Base-by-base conservation (phyloP, 148 eudicot species). In the Vaccinium darrowii region DNA sequence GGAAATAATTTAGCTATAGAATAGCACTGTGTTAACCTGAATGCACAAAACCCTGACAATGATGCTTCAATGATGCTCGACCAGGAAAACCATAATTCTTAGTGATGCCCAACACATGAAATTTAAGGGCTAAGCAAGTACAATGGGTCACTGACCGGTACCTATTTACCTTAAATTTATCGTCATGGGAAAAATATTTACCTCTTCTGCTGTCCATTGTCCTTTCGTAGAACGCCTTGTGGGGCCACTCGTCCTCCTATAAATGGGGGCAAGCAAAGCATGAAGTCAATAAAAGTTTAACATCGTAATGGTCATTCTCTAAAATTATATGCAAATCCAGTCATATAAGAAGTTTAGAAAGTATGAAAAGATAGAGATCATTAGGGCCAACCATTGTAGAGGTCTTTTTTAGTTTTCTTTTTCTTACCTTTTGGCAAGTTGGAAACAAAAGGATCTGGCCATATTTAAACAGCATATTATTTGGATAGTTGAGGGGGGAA, bases 121-220 rank as follows among this genome's bases (percentile, higher is more conserved):
- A 60, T 7, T 23, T 6, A 1, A 25, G 18, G 12, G 60, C 14
- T 51, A 56, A 79, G 81, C n/a, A 80, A 80, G 69, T 57, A 16
- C 47, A 80, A 36, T 58, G 19, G 27, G 75, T 76, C 19, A 54
- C 9, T 10, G 13, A 50, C 39, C 39, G 5, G 18, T 43, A 77
- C 27, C 15, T 52, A 53, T 52, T 78, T 13, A 43, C 50, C n/a
- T 36, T 75, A 33, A 83, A 43, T 43, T 43, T 43, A 43, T 10
- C 43, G 3, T 21, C 80, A 65, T 58, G 52, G 39, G 81, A 87
- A 58, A 25, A 9, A 18, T 21, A 80, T 56, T 82, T 85, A 93
- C 99, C 98, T 97, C 99, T 83, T 95, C 98, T 51, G 92, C 84
- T 85, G 98, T 95, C 99, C 99, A 97, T 82, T 97, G 98, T 69